Conservation (phyloP, 202 grass and related monocot genomes). For the Schoenoplectus triqueter region DNA sequence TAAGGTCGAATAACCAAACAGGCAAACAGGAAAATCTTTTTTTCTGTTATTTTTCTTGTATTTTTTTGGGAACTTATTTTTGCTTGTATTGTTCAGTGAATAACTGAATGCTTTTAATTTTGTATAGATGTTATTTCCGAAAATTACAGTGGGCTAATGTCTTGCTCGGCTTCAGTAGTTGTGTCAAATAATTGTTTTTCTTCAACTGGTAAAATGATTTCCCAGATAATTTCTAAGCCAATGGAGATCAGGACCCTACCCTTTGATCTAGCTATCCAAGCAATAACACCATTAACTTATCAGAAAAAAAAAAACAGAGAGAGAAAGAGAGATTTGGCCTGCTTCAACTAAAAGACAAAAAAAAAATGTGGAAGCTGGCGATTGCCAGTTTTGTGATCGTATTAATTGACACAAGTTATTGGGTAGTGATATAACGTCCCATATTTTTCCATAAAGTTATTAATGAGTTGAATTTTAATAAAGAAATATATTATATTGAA, state of each 20-base stretch:
- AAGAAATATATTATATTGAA: too few species aligned
- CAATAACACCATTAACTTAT: background rate
- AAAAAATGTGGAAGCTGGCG: too few species aligned
- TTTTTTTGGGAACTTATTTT: background rate
- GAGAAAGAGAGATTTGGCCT: background rate
- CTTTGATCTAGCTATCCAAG: background rate
- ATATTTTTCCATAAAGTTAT: too few species aligned
- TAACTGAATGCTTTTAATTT: background rate
- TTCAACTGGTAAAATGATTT: background rate
- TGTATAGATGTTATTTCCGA: background rate
- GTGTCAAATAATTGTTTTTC: background rate
- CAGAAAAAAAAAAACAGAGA: background rate
- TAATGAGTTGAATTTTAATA: too few species aligned
- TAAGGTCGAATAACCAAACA: background rate
- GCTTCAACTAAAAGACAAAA: conserved; percentile 1
- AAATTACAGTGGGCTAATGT: conserved; percentile 8
- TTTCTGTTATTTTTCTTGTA: background rate
- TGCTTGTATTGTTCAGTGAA: background rate
- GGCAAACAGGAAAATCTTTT: background rate
- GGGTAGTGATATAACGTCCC: too few species aligned
- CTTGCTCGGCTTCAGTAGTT: background rate
- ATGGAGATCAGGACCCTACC: background rate
- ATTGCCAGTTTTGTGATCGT: too few species aligned
- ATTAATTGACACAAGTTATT: too few species aligned
- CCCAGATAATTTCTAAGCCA: background rate